Evolutionary conservation across 2,329 filamentous ascomycete genomes (phyloP).

Genomic region (Paraphaeosphaeria minitans): DNA sequence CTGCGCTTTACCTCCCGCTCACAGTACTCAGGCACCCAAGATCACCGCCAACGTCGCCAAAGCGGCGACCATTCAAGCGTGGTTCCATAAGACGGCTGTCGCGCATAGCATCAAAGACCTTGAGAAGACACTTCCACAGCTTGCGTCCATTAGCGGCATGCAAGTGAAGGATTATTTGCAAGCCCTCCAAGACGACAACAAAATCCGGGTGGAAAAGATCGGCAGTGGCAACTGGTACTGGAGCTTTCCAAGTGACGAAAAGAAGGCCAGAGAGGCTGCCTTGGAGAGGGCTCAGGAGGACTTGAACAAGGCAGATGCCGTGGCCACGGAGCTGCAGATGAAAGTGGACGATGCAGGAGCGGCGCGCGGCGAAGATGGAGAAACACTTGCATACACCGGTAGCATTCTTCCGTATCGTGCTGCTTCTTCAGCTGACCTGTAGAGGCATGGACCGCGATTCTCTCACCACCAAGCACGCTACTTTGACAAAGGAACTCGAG

Average conservation of each 20-base stretch:
- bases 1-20: constrained; percentile 7
- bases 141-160: constrained; percentile 68
- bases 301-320: constrained; percentile 42
- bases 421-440: neutral
- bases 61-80: constrained; percentile 61
- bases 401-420: neutral
- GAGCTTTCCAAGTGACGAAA: constrained; percentile 66
- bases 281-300: constrained; percentile 47
- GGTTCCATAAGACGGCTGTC: constrained; percentile 64
- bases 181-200: constrained; percentile 64
- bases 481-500: constrained; percentile 46
- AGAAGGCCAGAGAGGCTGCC: constrained; percentile 50
- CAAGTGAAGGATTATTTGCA: constrained; percentile 71
- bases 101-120: constrained; percentile 71
- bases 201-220: constrained; percentile 70
- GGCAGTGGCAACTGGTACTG: constrained; percentile 76
- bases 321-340: constrained; percentile 45
- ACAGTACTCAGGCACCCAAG: constrained; percentile 56
- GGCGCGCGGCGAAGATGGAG: constrained; percentile 47
- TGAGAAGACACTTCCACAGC: constrained; percentile 65
- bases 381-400: constrained; percentile 42
- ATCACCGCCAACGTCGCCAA: constrained; percentile 62
- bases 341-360: constrained; percentile 49
- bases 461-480: constrained; percentile 43
- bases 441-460: constrained; percentile 43